phyloP scores from a whole-genome alignment of 345 rosid genomes.

The Xanthoceras sorbifolium region DNA sequence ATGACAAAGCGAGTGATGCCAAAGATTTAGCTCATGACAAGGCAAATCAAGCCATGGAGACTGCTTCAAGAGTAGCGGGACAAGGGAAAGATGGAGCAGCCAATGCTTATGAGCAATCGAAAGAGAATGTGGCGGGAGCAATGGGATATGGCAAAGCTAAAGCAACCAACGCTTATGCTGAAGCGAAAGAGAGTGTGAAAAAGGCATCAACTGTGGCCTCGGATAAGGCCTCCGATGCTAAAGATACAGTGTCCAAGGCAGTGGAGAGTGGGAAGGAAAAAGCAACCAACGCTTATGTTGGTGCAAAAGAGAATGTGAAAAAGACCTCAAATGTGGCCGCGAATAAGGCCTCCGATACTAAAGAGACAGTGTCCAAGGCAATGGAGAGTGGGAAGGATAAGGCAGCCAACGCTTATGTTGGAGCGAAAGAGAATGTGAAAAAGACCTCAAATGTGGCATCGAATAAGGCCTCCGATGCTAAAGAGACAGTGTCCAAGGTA shows the following conservation, averaged over 20 bases:
- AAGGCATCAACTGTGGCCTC: conserved; percentile 1
- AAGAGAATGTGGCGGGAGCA: not conserved
- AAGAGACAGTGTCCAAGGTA: conserved; percentile 24
- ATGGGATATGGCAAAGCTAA: not conserved
- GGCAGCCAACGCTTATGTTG: not conserved
- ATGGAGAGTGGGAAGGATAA: conserved; percentile 32
- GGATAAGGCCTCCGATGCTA: conserved; percentile 2
- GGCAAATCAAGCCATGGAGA: conserved; percentile 3
- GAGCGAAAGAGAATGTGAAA: not conserved
- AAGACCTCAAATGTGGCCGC: not conserved
- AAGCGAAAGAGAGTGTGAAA: conserved; percentile 23
- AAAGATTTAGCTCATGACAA: conserved; percentile 26
- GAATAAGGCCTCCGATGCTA: not conserved
- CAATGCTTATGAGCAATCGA: not conserved
- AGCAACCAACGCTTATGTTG: conserved; percentile 20
- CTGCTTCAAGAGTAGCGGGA: not conserved
- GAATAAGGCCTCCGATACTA: too few relatives aligned
- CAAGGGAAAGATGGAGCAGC: not conserved
- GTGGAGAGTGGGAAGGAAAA: conserved; percentile 31
- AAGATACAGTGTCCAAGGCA: conserved; percentile 28
- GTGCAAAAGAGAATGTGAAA: not conserved
- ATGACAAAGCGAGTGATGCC: conserved; percentile 15
- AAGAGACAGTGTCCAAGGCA: not conserved
- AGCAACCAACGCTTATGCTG: conserved; percentile 1
- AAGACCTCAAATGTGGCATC: not conserved